These are phyloP conservation scores for Raddia distichophylla DNA, from an alignment of 176 grass and related monocot species.

Conservation along the genomic window DNA sequence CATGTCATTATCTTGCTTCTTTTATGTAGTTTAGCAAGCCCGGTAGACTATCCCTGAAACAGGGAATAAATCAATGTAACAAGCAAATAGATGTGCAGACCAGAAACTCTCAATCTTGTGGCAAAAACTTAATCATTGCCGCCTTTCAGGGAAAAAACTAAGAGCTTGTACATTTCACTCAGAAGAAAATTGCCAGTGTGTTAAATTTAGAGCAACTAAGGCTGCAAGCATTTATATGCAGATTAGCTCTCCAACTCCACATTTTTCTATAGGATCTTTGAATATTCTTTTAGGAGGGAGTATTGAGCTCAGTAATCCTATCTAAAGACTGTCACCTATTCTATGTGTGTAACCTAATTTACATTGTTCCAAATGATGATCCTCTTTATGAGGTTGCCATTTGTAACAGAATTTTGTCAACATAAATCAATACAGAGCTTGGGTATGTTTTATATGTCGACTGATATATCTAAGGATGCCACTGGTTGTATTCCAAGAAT, in stretches of 20 bases:
- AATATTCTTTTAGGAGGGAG: background rate
- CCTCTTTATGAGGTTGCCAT: background rate
- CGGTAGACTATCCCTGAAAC: background rate
- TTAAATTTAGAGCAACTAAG: background rate
- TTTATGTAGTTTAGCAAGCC: conserved; percentile 1
- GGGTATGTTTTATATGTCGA: background rate
- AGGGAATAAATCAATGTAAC: background rate
- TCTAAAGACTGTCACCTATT: background rate
- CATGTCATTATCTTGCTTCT: background rate
- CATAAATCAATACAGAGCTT: background rate
- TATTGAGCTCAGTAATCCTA: background rate
- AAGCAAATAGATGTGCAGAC: background rate
- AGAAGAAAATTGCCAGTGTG: background rate
- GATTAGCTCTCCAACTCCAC: background rate
- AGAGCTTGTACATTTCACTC: background rate
- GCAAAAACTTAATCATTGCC: background rate
- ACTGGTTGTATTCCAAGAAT: conserved; percentile 12
- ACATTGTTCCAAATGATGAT: background rate
- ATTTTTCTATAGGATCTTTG: background rate
- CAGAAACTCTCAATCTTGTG: background rate
- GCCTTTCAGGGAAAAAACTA: background rate
- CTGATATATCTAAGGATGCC: background rate
- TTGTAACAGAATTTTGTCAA: background rate
- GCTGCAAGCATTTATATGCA: background rate
- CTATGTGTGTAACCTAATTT: background rate